Evolutionary conservation across 2,329 filamentous ascomycete genomes (phyloP), one percentile per base, ranked within the genome.

Genomic region (Alternaria brassicicola): DNA sequence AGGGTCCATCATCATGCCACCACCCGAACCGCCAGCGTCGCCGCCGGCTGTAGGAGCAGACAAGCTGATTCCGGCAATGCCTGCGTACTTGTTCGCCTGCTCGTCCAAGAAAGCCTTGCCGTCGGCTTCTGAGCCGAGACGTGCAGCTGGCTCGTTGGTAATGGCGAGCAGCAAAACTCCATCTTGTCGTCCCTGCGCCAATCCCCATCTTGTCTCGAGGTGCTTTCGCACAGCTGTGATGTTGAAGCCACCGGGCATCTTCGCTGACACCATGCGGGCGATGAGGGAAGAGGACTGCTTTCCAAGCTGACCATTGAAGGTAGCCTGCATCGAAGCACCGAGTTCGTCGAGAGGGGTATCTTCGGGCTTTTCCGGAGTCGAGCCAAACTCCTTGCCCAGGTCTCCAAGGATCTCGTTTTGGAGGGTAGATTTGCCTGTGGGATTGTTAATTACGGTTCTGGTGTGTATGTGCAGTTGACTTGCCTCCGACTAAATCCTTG

Each of bases 211-310:
- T 15, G 91, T 92, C 81, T 97, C 94, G 42, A 99, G 82, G 75
- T 99, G 96, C 81, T 99, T 99, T 73, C 95, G 88, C 45, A 96
- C 92, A 12, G 92, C 86, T 73, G 94, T 98, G 78, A 98, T 98
- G 78, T 98, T 99, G 87, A 99, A 99, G 62, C 95, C 95, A 82
- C 94, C 95, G 46, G 95, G 95, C 95, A 99, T 99, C 82, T 99
- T 99, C 28, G 95, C 97, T 2, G 95, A 98, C 41, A 99, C 95
- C 76, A 99, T 84, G 68, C 95, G 90, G 48, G 95, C 95, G 77
- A 99, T 90, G 56, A 99, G 86, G 3, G 93, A 96, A 52, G 91
- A 90, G 0, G 95, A 96, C 70, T 97, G 93, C 82, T 99, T 99
- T 78, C 95, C 95, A 61, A 99, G 88, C 81, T 97, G 94, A 69